Evolutionary conservation across 306 rosid genomes (phyloP).

Genomic region (Hippophae tibetana): DNA sequence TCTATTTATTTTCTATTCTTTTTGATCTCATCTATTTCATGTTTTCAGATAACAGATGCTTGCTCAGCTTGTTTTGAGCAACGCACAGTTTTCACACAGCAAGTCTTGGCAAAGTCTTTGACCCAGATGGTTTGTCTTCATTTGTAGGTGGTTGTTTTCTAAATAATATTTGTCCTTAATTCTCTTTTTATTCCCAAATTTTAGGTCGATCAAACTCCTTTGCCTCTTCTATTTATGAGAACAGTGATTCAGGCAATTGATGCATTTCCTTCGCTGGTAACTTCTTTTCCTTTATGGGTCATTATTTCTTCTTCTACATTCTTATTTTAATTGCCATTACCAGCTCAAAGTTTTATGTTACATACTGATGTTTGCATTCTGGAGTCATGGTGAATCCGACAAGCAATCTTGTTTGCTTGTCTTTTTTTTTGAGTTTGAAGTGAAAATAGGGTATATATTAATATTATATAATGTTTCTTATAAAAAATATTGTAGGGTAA

Average conservation of each 20-base stretch:
- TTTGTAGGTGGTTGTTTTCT: conserved; percentile 1
- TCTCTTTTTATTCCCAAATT: conserved; percentile 9
- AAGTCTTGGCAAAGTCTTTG: conserved; percentile 95
- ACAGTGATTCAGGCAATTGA: conserved; percentile 96
- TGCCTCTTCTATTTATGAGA: conserved; percentile 98
- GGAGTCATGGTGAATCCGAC: no score
- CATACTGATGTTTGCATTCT: no score
- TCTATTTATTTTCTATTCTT: background rate
- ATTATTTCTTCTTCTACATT: background rate
- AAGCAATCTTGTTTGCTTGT: no score
- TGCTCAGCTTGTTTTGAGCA: conserved; percentile 99
- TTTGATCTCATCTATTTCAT: conserved; percentile 25
- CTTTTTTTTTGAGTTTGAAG: no score
- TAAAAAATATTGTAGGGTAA: no score
- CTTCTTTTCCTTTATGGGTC: background rate
- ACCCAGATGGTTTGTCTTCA: conserved; percentile 62
- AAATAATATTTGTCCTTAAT: conserved; percentile 1
- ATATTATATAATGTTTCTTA: no score
- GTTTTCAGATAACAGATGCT: conserved; percentile 82
- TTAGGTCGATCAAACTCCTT: conserved; percentile 91
- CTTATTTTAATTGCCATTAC: background rate
- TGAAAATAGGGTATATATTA: no score
- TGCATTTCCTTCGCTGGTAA: conserved; percentile 91
- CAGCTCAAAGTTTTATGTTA: no score
- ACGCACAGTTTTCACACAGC: conserved; percentile 95